Evolutionary conservation across 2,329 filamentous ascomycete genomes (phyloP).

Genomic region (Colletotrichum echinochloae): DNA sequence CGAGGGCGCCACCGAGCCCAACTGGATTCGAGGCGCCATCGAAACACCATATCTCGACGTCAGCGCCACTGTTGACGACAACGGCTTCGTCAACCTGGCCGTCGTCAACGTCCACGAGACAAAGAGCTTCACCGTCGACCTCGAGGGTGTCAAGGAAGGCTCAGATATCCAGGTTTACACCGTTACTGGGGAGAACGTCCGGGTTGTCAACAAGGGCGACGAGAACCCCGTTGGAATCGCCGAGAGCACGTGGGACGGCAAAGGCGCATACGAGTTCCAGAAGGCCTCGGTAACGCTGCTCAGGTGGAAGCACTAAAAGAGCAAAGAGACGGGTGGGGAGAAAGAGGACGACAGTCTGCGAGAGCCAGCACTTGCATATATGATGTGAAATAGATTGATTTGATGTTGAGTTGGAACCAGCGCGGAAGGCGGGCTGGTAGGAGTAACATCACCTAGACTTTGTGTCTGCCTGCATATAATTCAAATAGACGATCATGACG

Average conservation of each 20-base stretch:
- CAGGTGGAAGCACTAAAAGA: slow-evolving; percentile 60
- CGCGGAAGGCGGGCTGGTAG: slow-evolving; percentile 16
- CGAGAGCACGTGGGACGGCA: slow-evolving; percentile 68
- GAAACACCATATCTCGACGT: slow-evolving; percentile 79
- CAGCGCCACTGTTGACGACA: slow-evolving; percentile 68
- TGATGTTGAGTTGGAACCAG: slow-evolving; percentile 4
- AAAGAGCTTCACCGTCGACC: slow-evolving; percentile 67
- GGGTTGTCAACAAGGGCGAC: slow-evolving; percentile 71
- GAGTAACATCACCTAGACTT: slow-evolving; percentile 9
- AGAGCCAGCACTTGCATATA: slow-evolving; percentile 5
- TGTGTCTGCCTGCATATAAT: neutral
- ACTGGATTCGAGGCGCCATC: slow-evolving; percentile 73
- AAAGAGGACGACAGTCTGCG: neutral
- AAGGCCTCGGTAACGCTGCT: slow-evolving; percentile 79
- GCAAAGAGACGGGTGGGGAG: neutral
- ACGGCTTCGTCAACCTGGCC: slow-evolving; percentile 72
- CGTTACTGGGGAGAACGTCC: slow-evolving; percentile 68
- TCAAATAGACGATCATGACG: slow-evolving; percentile 18
- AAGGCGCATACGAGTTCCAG: slow-evolving; percentile 72
- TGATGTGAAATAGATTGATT: slow-evolving; percentile 11
- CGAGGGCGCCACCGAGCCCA: slow-evolving; percentile 73
- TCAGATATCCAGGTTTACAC: slow-evolving; percentile 70
- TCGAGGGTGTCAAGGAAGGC: slow-evolving; percentile 65
- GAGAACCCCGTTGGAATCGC: slow-evolving; percentile 68
- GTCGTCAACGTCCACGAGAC: slow-evolving; percentile 79